phyloP scores from a whole-genome alignment of 2,329 filamentous ascomycete species.

The Cladobotryum protrusum region DNA sequence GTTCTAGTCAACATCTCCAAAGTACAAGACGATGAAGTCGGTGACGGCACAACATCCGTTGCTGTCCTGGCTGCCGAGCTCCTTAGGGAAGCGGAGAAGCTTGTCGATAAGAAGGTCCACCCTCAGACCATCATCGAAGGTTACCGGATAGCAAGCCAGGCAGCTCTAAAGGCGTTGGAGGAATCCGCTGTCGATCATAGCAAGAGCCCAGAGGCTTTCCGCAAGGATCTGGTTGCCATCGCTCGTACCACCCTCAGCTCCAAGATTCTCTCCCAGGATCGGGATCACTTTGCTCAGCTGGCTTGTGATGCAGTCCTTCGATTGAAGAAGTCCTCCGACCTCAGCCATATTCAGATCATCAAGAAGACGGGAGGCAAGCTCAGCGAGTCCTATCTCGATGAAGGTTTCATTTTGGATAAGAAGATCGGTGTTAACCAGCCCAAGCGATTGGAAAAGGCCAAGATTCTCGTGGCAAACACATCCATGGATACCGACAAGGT shows the following conservation, averaged over 20 bases:
- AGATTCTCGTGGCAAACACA: constrained; percentile 96
- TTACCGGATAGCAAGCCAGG: constrained; percentile 91
- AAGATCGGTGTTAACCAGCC: constrained; percentile 98
- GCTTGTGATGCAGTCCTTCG: constrained; percentile 88
- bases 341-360: constrained; percentile 98
- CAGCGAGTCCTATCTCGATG: constrained; percentile 93
- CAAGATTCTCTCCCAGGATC: constrained; percentile 91
- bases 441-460: constrained; percentile 94
- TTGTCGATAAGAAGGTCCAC: constrained; percentile 97
- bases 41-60: constrained; percentile 97
- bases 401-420: constrained; percentile 98
- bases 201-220: constrained; percentile 74
- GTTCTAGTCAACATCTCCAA: constrained; percentile 99
- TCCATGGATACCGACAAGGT: constrained; percentile 99
- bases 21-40: constrained; percentile 97
- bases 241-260: constrained; percentile 94
- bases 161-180: constrained; percentile 78
- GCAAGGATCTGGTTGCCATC: constrained; percentile 82
- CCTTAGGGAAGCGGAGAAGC: constrained; percentile 90
- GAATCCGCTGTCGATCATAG: constrained; percentile 85
- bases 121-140: constrained; percentile 99
- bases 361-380: constrained; percentile 99
- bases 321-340: constrained; percentile 82
- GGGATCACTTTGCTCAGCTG: constrained; percentile 82
- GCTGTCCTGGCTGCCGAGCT: constrained; percentile 92